phyloP scores from a whole-genome alignment of 2,329 filamentous ascomycete species.

The Cladophialophora chaetospira region DNA sequence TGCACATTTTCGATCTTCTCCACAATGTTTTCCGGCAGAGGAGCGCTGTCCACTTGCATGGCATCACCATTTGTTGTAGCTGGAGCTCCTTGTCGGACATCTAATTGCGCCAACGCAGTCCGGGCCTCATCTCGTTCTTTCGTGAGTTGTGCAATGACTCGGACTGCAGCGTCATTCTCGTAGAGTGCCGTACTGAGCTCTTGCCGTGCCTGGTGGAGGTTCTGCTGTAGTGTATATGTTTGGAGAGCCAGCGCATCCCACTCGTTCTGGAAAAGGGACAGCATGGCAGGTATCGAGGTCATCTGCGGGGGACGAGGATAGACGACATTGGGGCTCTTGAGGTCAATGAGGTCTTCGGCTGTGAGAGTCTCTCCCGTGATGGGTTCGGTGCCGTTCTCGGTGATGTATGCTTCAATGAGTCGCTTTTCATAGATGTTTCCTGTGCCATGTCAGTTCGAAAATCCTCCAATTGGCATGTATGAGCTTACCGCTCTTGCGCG shows the following conservation, averaged over 20 bases:
- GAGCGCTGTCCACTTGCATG: constrained; percentile 88
- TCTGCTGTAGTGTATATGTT: constrained; percentile 86
- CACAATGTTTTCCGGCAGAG: constrained; percentile 70
- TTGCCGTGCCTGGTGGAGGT: constrained; percentile 84
- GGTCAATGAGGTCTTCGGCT: constrained; percentile 79
- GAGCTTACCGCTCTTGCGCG: constrained; percentile 82
- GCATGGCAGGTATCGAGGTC: constrained; percentile 92
- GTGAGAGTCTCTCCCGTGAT: constrained; percentile 83
- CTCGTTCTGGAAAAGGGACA: constrained; percentile 95
- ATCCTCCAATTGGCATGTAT: not conserved
- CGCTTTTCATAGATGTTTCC: constrained; percentile 93
- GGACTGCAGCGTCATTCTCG: constrained; percentile 94
- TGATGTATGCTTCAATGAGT: constrained; percentile 90
- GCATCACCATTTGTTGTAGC: constrained; percentile 67
- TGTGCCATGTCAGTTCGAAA: constrained; percentile 44
- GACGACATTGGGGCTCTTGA: constrained; percentile 81
- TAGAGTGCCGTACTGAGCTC: constrained; percentile 93
- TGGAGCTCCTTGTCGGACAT: constrained; percentile 59
- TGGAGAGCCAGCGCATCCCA: constrained; percentile 95
- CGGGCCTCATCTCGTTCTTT: constrained; percentile 90
- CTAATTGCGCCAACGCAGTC: constrained; percentile 82
- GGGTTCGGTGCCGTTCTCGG: constrained; percentile 90
- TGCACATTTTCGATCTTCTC: constrained; percentile 79
- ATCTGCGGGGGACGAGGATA: constrained; percentile 88
- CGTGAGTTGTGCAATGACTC: constrained; percentile 89